Base-by-base conservation (phyloP, 352 stramenopile species). In the Ochromonadaceae sp. region DNA sequence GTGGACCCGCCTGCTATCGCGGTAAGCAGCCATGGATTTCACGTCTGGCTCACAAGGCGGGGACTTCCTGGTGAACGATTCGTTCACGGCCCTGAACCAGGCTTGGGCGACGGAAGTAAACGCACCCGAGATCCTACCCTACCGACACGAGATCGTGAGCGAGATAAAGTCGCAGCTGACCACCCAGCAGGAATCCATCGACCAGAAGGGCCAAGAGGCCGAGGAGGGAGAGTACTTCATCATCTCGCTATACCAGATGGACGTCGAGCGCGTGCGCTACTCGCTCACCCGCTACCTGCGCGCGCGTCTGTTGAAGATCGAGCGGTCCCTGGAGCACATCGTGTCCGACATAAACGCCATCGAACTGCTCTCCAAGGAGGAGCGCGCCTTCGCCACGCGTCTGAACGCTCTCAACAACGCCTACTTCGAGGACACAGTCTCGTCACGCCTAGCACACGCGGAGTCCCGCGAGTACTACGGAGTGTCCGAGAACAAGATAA, bases 161-260 rank as follows among this genome's bases (percentile, higher is more conserved):
- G 32, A 12, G 30, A 25, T 59, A 26, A 44, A 42, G 30, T 3
- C 32, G 4, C 28, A 12, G n/a, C 5, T 59, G 9, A 12, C 5
- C 10, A 43, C 3, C 12, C 50, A 59, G 22, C 30, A 59, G 34
- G 30, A 30, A 41, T 40, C 20, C 25, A 57, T 57, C 41, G 48
- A 57, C 22, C 15, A 57, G 5, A 57, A 57, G 41, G 25, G 25
- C 25, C 20, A 30, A n/a, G 28, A 30, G n/a, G 7, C 48, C 4
- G 20, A 52, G 28, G 50, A 9, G n/a, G 67, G 70, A 39, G 59
- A 73, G 7, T 41, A 46, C 0, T 74, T 72, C 39, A 74, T 66
- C 4, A 59, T 50, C 0, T 62, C 40, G 20, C 58, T 74, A 9
- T 74, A 74, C 58, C 67, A 74, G 55, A 74, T 74, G 67, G 69